phyloP scores from a whole-genome alignment of 176 grass and related monocot genomes.

The Elaeis guineensis region DNA sequence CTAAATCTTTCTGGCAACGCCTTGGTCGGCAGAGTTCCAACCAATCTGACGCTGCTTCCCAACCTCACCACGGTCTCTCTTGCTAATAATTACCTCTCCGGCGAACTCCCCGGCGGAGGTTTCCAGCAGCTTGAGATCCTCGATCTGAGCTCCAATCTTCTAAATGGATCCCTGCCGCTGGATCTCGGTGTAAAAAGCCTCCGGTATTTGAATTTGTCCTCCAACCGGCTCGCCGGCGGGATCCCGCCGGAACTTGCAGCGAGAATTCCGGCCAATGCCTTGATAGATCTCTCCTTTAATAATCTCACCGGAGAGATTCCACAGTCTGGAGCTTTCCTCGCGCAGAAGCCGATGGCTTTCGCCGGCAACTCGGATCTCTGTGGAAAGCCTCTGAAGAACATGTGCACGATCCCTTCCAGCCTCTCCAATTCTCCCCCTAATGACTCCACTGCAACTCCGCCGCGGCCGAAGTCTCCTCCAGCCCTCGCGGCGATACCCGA shows the following conservation, averaged over 20 bases:
- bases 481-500: conserved; percentile 11
- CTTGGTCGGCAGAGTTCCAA: conserved; percentile 46
- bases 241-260: conserved; percentile 56
- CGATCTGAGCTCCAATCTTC: conserved; percentile 65
- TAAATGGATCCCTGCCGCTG: conserved; percentile 51
- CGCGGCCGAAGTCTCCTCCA: not conserved
- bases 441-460: not conserved
- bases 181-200: conserved; percentile 43
- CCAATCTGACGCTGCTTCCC: conserved; percentile 41
- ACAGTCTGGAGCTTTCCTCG: conserved; percentile 25
- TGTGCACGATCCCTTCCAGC: conserved; percentile 50
- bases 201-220: conserved; percentile 65
- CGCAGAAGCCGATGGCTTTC: conserved; percentile 52
- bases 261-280: conserved; percentile 46
- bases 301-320: conserved; percentile 78
- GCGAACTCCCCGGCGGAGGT: conserved; percentile 30
- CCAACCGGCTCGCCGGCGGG: conserved; percentile 50
- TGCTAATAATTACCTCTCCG: conserved; percentile 66
- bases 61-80: conserved; percentile 72
- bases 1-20: conserved; percentile 87
- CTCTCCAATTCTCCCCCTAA: conserved; percentile 23
- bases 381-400: conserved; percentile 43
- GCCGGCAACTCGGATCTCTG: conserved; percentile 60
- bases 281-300: conserved; percentile 71
- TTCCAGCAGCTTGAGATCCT: conserved; percentile 52